These are phyloP conservation scores for Westerdykella sp. DNA, from an alignment of 2,329 filamentous ascomycete genomes.

Conservation along the genomic window DNA sequence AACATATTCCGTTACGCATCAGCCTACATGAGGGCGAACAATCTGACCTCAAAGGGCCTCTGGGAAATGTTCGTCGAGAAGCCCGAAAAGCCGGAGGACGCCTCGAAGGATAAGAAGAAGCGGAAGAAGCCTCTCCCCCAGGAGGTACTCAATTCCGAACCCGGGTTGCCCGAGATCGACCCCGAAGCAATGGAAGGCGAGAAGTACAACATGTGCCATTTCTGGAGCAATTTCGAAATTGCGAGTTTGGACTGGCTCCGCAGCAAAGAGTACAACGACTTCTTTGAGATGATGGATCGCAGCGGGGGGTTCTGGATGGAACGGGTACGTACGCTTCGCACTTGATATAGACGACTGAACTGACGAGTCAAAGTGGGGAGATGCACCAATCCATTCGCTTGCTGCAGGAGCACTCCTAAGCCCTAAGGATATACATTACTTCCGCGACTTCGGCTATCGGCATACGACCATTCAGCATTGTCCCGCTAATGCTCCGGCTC, in stretches of 20 bases:
- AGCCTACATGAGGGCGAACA: slow-evolving; percentile 89
- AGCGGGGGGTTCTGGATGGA: slow-evolving; percentile 99
- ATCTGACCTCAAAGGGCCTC: slow-evolving; percentile 80
- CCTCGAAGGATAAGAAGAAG: slow-evolving; percentile 57
- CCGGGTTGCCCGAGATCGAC: slow-evolving; percentile 74
- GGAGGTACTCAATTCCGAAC: slow-evolving; percentile 71
- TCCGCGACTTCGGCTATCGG: slow-evolving; percentile 96
- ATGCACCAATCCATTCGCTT: slow-evolving; percentile 95
- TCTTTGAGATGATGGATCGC: slow-evolving; percentile 98
- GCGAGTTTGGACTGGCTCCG: slow-evolving; percentile 91
- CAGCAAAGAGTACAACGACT: slow-evolving; percentile 94
- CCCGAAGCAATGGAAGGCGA: slow-evolving; percentile 94
- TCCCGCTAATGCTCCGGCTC: slow-evolving; percentile 85
- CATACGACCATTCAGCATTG: slow-evolving; percentile 99
- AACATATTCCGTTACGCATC: slow-evolving; percentile 99
- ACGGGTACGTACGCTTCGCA: slow-evolving; percentile 57
- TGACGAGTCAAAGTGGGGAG: slow-evolving; percentile 71
- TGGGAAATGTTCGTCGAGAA: slow-evolving; percentile 99
- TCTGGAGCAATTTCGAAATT: slow-evolving; percentile 99
- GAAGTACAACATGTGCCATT: slow-evolving; percentile 99
- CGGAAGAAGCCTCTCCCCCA: slow-evolving; percentile 67
- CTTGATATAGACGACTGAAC: slow-evolving; percentile 14
- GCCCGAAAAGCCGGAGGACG: slow-evolving; percentile 51
- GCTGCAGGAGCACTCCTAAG: slow-evolving; percentile 82
- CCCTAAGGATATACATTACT: slow-evolving; percentile 88